Conservation (phyloP, 116 monocot species). For the Trichopus zeylanicus region DNA sequence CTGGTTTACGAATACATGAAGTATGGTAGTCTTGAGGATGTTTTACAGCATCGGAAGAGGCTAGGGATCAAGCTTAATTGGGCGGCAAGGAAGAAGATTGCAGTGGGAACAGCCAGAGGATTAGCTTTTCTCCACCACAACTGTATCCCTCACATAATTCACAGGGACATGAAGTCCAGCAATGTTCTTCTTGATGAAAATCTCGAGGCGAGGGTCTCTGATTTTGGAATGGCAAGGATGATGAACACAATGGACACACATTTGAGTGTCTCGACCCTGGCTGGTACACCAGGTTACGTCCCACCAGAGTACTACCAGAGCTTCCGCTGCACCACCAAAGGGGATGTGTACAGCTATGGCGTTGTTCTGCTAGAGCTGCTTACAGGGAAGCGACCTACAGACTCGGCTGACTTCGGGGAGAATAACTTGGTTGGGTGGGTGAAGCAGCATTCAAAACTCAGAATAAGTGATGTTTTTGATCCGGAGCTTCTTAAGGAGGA, state of each 20-base stretch:
- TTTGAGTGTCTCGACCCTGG: constrained; percentile 63
- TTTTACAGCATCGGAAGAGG: constrained; percentile 36
- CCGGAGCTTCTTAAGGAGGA: constrained; percentile 41
- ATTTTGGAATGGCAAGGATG: constrained; percentile 82
- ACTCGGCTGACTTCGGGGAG: constrained; percentile 58
- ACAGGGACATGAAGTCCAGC: constrained; percentile 92
- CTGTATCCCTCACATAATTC: constrained; percentile 85
- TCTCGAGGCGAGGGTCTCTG: constrained; percentile 68
- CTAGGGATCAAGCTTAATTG: constrained; percentile 42
- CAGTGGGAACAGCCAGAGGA: constrained; percentile 65
- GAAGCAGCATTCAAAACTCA: constrained; percentile 44
- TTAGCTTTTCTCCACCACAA: constrained; percentile 78
- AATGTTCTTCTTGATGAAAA: constrained; percentile 70
- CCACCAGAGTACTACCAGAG: constrained; percentile 89
- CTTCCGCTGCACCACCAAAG: constrained; percentile 76
- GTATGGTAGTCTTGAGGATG: constrained; percentile 68
- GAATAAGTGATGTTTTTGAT: constrained; percentile 37
- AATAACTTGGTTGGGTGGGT: constrained; percentile 76
- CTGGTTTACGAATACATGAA: constrained; percentile 83
- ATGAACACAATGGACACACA: constrained; percentile 71
- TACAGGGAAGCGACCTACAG: constrained; percentile 52
- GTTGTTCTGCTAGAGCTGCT: constrained; percentile 76
- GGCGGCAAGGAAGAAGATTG: constrained; percentile 62
- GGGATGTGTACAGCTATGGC: constrained; percentile 84
- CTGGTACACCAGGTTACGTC: constrained; percentile 78